phyloP scores from a whole-genome alignment of 768 basidiomycete genomes.

The Strobilomyces confusus region DNA sequence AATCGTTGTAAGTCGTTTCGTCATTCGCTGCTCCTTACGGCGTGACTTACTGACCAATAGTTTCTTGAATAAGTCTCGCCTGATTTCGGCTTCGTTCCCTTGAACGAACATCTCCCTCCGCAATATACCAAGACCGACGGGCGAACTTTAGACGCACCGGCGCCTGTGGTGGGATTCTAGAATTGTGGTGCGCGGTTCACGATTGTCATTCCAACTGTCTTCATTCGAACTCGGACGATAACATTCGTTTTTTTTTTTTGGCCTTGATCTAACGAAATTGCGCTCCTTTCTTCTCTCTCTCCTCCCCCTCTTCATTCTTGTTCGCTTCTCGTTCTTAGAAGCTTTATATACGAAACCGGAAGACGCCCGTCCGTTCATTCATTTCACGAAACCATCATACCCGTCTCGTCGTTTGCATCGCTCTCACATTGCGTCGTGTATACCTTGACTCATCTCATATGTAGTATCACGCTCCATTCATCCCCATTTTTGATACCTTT shows the following conservation, averaged over 20 bases:
- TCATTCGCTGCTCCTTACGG: constrained; percentile 28
- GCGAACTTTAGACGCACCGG: constrained; percentile 42
- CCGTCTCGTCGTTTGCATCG: constrained; percentile 35
- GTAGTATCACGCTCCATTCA: constrained; percentile 35
- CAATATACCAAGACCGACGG: constrained; percentile 56
- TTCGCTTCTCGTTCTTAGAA: constrained; percentile 26
- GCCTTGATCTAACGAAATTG: constrained; percentile 31
- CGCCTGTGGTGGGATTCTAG: constrained; percentile 27
- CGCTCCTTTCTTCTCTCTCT: constrained; percentile 26
- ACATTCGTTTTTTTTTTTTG: constrained; percentile 26
- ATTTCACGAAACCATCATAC: constrained; percentile 35
- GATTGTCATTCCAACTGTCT: constrained; percentile 29
- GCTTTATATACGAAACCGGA: constrained; percentile 34
- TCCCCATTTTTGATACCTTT: constrained; percentile 34
- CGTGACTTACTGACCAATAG: constrained; percentile 45
- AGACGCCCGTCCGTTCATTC: constrained; percentile 31
- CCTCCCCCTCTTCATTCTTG: constrained; percentile 21
- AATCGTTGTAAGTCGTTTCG: constrained; percentile 69
- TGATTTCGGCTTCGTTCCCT: constrained; percentile 79
- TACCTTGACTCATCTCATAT: constrained; percentile 34
- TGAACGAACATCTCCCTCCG: constrained; percentile 72
- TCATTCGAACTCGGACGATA: constrained; percentile 32
- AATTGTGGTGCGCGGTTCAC: constrained; percentile 25
- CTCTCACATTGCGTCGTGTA: constrained; percentile 37
- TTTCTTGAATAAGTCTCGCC: constrained; percentile 60